Conservation (phyloP, 495 filamentous ascomycete genomes). For the Aspergillus coremiiformis region DNA sequence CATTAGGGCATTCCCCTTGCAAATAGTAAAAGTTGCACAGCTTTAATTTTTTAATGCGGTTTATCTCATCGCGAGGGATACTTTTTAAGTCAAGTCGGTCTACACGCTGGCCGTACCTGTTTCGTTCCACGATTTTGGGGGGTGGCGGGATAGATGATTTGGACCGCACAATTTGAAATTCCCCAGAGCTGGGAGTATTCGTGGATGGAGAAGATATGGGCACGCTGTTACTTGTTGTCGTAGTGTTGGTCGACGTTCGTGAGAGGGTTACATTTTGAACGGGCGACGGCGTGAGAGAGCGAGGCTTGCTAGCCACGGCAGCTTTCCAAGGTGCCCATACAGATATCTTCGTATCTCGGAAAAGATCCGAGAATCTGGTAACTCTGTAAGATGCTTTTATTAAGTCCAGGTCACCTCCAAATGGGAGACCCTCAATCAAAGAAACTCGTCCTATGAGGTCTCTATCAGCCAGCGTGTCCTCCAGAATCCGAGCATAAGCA, state of each 20-base stretch:
- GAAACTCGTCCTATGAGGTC: slow-evolving; percentile 53
- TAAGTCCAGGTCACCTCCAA: slow-evolving; percentile 54
- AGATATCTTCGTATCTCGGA: slow-evolving; percentile 56
- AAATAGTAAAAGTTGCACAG: slow-evolving; percentile 83
- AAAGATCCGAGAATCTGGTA: slow-evolving; percentile 55
- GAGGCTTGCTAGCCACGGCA: slow-evolving; percentile 28
- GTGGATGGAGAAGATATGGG: slow-evolving; percentile 26
- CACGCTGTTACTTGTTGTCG: slow-evolving; percentile 28
- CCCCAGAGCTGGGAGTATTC: slow-evolving; percentile 26
- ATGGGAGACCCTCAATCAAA: slow-evolving; percentile 66
- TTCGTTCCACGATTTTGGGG: slow-evolving; percentile 53
- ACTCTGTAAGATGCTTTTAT: slow-evolving; percentile 50
- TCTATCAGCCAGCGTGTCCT: slow-evolving; percentile 47
- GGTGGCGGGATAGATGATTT: slow-evolving; percentile 45
- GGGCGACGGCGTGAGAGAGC: slow-evolving; percentile 36
- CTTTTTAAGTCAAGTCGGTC: slow-evolving; percentile 48
- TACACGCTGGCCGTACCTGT: slow-evolving; percentile 66
- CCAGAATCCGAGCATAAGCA: slow-evolving; percentile 63
- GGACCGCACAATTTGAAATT: slow-evolving; percentile 41
- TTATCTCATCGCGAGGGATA: slow-evolving; percentile 52
- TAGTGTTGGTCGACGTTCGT: slow-evolving; percentile 38
- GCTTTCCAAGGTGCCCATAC: slow-evolving; percentile 35
- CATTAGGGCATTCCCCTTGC: slow-evolving; percentile 62
- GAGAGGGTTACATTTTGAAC: slow-evolving; percentile 33
- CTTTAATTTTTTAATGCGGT: slow-evolving; percentile 60